Evolutionary conservation across 1,139 yeast genomes (phyloP), one percentile per base, ranked within the genome.

Genomic region (Candida sanyaensis): DNA sequence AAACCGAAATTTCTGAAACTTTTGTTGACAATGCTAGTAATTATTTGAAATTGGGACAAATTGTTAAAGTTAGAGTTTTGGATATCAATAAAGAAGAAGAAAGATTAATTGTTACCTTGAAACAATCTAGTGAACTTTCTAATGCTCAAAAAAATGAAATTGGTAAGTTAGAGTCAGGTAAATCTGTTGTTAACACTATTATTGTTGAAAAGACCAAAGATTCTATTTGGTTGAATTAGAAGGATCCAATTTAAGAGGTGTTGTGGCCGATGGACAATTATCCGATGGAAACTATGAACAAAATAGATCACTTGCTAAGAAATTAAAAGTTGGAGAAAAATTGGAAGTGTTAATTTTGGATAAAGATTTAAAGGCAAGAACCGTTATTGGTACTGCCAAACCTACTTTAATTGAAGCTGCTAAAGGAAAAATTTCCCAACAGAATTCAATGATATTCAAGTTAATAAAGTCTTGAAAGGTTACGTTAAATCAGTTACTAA

Each of bases 1-100:
- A 85, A 54, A 75, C 84, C 48, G 98, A 93, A 69, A 88, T 93
- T 58, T 87, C 96, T 46, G 98, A 93, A 67, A 86, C 96, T 2
- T 88, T 81, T 63, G 93, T 91, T 42, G 77, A 76, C 49, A 82
- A 83, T 47, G 91, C 96, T 17, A 81, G 80, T 56, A 96, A 91
- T 54, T 87, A 86, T 64, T 78, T 92, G 59, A 83, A 83, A 55
- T 62, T 88, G 24, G 97, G 97, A 3, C 99, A 93, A 69, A 86
- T 97, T 5, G 86, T 93, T 39, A 73, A 77, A 31, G 95, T 88
- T 6, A 81, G 86, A 56, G 73, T 93, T 28, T 60, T 85, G 41
- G 71, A 74, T 37, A 80, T 86, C 41, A 84, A 87, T 55, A 66
- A 75, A 26, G 82, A 77, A 12, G 71, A 73, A 31, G 72, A 79